phyloP scores from a whole-genome alignment of 805 yeast species.

The Danielia oregonensis region DNA sequence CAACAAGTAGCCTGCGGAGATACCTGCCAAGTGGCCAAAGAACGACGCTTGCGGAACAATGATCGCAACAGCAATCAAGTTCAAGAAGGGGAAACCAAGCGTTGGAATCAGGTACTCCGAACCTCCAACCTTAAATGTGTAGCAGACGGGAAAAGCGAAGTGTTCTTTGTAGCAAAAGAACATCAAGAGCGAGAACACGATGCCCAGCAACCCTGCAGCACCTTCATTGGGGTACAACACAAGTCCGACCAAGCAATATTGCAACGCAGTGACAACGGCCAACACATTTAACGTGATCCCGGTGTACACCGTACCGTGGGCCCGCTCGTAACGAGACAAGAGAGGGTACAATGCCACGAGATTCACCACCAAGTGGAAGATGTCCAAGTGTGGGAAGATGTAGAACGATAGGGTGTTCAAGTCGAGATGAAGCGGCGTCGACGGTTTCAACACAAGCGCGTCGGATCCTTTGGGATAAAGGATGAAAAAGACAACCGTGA shows the following conservation, averaged over 20 bases:
- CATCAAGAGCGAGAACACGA: constrained; percentile 66
- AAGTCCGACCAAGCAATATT: constrained; percentile 51
- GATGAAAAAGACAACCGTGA: constrained; percentile 45
- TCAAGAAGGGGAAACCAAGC: constrained; percentile 50
- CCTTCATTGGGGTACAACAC: constrained; percentile 48
- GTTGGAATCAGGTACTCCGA: constrained; percentile 54
- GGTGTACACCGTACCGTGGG: constrained; percentile 81
- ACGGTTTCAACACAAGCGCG: constrained; percentile 33
- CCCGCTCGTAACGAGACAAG: constrained; percentile 60
- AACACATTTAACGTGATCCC: constrained; percentile 73
- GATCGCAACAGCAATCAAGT: constrained; percentile 45
- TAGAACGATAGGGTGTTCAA: constrained; percentile 62
- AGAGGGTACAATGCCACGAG: constrained; percentile 54
- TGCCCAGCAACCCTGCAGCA: constrained; percentile 69
- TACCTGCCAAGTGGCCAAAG: constrained; percentile 69
- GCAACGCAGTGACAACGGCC: constrained; percentile 66
- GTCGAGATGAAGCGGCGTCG: constrained; percentile 45
- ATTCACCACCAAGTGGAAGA: constrained; percentile 62
- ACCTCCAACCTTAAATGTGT: constrained; percentile 25
- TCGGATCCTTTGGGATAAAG: constrained; percentile 18
- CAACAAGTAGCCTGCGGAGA: constrained; percentile 62
- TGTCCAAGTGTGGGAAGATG: constrained; percentile 62
- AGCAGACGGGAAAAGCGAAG: constrained; percentile 36
- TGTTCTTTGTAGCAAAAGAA: constrained; percentile 52
- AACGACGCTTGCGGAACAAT: constrained; percentile 66